Percentiles rank a stretch among this genome's conserved stretches.
Conservation (phyloP, 371 early-diverging fungal genomes). For the Saksenaea vasiformis region DNA sequence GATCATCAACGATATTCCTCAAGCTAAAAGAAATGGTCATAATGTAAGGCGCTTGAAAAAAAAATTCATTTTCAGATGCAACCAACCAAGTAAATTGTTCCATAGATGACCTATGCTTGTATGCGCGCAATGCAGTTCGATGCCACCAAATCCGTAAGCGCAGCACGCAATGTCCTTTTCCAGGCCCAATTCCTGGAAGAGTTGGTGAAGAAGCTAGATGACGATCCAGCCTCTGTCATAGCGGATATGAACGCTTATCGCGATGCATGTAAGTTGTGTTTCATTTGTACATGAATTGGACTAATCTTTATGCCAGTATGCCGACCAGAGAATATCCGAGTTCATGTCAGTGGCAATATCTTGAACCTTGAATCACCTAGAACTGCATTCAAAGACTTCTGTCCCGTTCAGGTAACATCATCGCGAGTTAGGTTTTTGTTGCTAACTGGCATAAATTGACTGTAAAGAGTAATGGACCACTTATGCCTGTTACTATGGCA, state of each 20-base stretch:
- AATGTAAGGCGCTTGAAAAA: conserved; percentile 33
- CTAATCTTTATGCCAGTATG: conserved; percentile 36
- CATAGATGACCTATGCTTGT: conserved; percentile 57
- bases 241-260: conserved; percentile 56
- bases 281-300: not conserved
- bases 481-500: conserved; percentile 51
- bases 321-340: conserved; percentile 56
- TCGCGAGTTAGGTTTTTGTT: not conserved
- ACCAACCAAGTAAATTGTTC: not conserved
- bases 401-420: conserved; percentile 14
- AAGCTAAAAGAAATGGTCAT: conserved; percentile 62
- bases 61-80: not conserved
- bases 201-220: conserved; percentile 51
- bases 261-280: conserved; percentile 48
- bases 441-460: not conserved
- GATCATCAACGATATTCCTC: conserved; percentile 64
- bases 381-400: conserved; percentile 45
- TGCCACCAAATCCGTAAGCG: conserved; percentile 51
- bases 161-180: conserved; percentile 50
- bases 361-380: conserved; percentile 51
- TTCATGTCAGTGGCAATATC: conserved; percentile 66
- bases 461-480: not conserved
- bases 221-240: conserved; percentile 49
- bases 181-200: conserved; percentile 59
- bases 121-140: conserved; percentile 54